Evolutionary conservation across 352 stramenopile genomes (phyloP), one percentile per base, ranked within the genome.

Genomic region (Thalassiosira livingstoniorum): DNA sequence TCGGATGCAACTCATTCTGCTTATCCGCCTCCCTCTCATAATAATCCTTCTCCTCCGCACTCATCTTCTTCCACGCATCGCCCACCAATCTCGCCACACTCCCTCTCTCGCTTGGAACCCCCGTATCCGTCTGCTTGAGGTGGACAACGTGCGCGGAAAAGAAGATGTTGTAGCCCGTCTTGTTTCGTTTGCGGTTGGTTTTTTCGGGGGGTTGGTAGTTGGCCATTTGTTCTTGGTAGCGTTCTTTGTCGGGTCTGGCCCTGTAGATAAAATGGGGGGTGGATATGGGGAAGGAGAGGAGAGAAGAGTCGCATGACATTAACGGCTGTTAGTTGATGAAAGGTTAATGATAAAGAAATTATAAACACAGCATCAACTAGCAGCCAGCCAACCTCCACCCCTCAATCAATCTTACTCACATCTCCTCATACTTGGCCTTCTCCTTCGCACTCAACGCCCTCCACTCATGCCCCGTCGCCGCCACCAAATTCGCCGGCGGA

Each of bases 21-120:
- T 91, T 90, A 54, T 92, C 85, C 15, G 89, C 89, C 62, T 92
- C 86, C 0, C 83, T 66, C 37, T 94, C 89, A 45, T 94, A 94
- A 47, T 86, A 87, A 29, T 92, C 87, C 54, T 89, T 92, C 53
- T 94, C 89, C 67, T 92, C 89, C 2, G 80, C 29, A 31, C 78
- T 84, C 23, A 92, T 80, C 53, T 75, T 67, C 74, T 92, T 92
- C 90, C 90, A 94, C 7, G 88, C 87, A 32, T 87, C 90, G 4
- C 83, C 84, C 0, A 93, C 88, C 11, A 94, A 55, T 2, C 83
- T 57, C n/a, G 87, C 89, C 18, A 88, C 80, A 29, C 77, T 88
- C 57, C 89, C 89, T 29, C 87, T 67, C 75, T 94, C 89, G 1
- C 82, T 89, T 18, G 85, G 85, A 18, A 92, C 80, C 31, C 82